Conservation (phyloP, 306 rosid genomes). For the Dalbergia cochinchinensis region DNA sequence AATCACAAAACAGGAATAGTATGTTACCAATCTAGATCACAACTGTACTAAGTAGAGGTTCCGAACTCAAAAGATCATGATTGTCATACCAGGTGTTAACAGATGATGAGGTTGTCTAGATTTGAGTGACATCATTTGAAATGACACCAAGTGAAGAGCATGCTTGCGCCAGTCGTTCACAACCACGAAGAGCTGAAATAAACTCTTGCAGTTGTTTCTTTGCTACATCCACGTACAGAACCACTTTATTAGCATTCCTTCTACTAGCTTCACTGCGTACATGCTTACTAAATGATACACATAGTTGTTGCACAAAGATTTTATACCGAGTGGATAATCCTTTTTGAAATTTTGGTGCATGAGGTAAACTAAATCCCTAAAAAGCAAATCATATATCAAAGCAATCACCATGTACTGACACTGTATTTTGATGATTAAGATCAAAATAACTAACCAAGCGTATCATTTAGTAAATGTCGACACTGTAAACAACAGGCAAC, state of each 20-base stretch:
- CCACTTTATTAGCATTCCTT: conserved; percentile 85
- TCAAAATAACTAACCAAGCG: conserved; percentile 28
- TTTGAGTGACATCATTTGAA: conserved; percentile 58
- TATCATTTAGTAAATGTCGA: conserved; percentile 6
- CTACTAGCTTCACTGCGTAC: conserved; percentile 82
- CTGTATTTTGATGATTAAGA: neutral
- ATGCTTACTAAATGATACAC: conserved; percentile 12
- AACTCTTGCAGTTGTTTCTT: conserved; percentile 88
- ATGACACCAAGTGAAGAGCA: conserved; percentile 70
- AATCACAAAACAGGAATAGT: conserved; percentile 29
- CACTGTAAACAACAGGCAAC: neutral
- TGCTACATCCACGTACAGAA: conserved; percentile 87
- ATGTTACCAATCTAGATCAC: conserved; percentile 33
- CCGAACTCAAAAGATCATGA: conserved; percentile 42
- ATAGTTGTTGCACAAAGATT: conserved; percentile 21
- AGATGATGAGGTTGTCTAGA: conserved; percentile 69
- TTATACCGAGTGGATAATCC: conserved; percentile 70
- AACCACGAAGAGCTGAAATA: conserved; percentile 80
- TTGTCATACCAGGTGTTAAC: conserved; percentile 77
- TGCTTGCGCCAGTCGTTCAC: conserved; percentile 82
- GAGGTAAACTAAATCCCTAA: conserved; percentile 80
- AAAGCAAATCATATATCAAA: conserved; percentile 43
- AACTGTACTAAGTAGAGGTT: conserved; percentile 71
- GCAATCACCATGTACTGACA: conserved; percentile 12
- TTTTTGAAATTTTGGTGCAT: conserved; percentile 73